A percentile compares a stretch with the other conserved stretches of the same genome.
These are phyloP conservation scores for Sclerospora graminicola DNA, from an alignment of 352 stramenopile genomes.

Conservation along the genomic window DNA sequence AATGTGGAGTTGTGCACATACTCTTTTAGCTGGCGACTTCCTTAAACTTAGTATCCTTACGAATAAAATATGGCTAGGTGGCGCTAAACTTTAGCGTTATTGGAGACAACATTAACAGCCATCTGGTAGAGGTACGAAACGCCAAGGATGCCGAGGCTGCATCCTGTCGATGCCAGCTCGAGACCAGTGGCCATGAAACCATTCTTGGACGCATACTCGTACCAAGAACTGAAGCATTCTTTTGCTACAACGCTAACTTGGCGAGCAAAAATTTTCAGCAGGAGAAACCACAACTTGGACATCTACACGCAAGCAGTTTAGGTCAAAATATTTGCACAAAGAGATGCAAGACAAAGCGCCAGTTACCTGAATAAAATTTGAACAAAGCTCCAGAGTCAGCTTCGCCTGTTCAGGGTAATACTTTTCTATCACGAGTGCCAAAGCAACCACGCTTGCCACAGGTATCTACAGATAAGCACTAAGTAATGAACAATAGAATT, in stretches of 20 bases:
- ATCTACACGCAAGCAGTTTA: slow-evolving; percentile 26
- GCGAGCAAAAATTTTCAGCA: slow-evolving; percentile 66
- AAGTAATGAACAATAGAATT: not conserved
- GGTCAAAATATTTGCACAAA: too few relatives aligned
- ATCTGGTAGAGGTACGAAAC: slow-evolving; percentile 48
- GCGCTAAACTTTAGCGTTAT: slow-evolving; percentile 1
- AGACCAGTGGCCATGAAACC: slow-evolving; percentile 58
- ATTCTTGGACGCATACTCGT: slow-evolving; percentile 52
- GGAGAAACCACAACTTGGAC: slow-evolving; percentile 67
- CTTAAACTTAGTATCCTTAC: too few relatives aligned
- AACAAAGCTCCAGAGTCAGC: slow-evolving; percentile 52
- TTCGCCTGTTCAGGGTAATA: slow-evolving; percentile 69
- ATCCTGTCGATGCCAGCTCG: slow-evolving; percentile 56
- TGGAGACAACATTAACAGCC: slow-evolving; percentile 24
- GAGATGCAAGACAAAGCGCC: not conserved
- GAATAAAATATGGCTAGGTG: too few relatives aligned
- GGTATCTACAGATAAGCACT: slow-evolving; percentile 36
- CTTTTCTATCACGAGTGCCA: slow-evolving; percentile 67
- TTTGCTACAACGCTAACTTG: slow-evolving; percentile 54
- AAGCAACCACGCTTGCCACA: slow-evolving; percentile 51
- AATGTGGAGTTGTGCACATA: too few relatives aligned
- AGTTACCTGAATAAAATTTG: slow-evolving; percentile 65
- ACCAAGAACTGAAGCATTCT: slow-evolving; percentile 61
- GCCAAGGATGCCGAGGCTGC: slow-evolving; percentile 53
- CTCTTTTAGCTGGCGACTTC: too few relatives aligned